Evolutionary conservation across 208 protist genomes (phyloP), one percentile per base, ranked within the genome.

Genomic region (Porcisia hertigi): DNA sequence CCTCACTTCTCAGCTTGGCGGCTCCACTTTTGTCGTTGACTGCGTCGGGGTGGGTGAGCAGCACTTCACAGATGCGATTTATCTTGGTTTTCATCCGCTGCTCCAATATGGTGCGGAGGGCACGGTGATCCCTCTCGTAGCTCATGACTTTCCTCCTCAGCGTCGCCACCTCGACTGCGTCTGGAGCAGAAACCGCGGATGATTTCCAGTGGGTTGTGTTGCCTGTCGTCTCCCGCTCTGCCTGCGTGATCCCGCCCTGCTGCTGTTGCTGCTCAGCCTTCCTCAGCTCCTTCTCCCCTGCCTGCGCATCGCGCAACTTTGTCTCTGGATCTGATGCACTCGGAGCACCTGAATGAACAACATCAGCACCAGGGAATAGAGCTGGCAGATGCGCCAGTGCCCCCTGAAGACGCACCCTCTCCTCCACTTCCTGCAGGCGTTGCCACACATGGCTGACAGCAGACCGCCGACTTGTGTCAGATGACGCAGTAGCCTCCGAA

Each of bases 71-170:
- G 62, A 98, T 95, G 23, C 72, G 67, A 58, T 98, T 88, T 39
- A 96, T 85, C 73, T 95, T 94, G 16, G 73, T 64, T 60, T 92
- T 91, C 69, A 97, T 92, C 43, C 91, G 89, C 55, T 89, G 83
- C 76, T 98, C 91, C 82, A 98, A 80, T n/a, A 98, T 98, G 25
- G 85, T 96, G 73, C 86, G 83, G 20, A 98, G 79, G 7, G 95
- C 95, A 11, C 79, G 80, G 3, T 88, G 80, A 69, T 98, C 95
- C 75, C 94, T 96, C 57, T 85, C 83, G 23, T 96, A 90, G 34
- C 82, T 76, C 9, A 73, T 55, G 8, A 85, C 49, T 49, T 77
- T 64, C 54, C 66, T 67, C 55, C 71, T 67, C 58, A 79, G 67
- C 23, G 16, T 34, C 7, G 41, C 72, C 23, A 75, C 75, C 54